Evolutionary conservation across 2,329 filamentous ascomycete genomes (phyloP).

Genomic region (Monosporascus cannonballus): DNA sequence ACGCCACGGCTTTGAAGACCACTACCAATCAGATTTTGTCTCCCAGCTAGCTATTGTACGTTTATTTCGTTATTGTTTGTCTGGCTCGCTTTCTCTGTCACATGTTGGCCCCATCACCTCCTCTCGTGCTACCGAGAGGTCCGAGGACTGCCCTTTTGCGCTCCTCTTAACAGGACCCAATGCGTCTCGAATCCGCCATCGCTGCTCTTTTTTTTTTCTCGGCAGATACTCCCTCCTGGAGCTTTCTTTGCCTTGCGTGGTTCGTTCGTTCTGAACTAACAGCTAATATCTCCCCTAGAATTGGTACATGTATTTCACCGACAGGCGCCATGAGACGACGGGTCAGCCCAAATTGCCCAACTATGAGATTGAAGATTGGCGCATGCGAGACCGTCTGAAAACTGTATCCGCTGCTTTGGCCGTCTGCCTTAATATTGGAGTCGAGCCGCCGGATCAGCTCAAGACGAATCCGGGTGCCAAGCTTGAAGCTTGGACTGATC

Average conservation of each 20-base stretch:
- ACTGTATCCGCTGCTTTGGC: conserved; percentile 93
- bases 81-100: conserved; percentile 3
- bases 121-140: conserved; percentile 1
- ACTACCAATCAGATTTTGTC: conserved; percentile 86
- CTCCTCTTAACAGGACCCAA: too few relatives aligned
- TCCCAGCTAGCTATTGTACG: conserved; percentile 74
- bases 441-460: conserved; percentile 93
- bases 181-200: too few relatives aligned
- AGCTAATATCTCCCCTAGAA: conserved; percentile 50
- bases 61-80: conserved; percentile 15
- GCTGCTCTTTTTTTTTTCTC: too few relatives aligned
- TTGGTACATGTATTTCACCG: conserved; percentile 99
- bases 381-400: conserved; percentile 93
- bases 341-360: conserved; percentile 70
- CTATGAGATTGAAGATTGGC: conserved; percentile 81
- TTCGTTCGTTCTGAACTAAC: not conserved
- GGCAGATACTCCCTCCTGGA: too few relatives aligned
- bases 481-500: conserved; percentile 95
- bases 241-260: not conserved
- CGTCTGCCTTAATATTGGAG: conserved; percentile 93
- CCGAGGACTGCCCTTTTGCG: too few relatives aligned
- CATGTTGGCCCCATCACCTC: not conserved
- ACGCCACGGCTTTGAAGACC: conserved; percentile 87
- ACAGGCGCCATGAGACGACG: conserved; percentile 93
- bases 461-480: conserved; percentile 92